Conservation (phyloP, 352 stramenopile genomes). For the Pythium biforme region DNA sequence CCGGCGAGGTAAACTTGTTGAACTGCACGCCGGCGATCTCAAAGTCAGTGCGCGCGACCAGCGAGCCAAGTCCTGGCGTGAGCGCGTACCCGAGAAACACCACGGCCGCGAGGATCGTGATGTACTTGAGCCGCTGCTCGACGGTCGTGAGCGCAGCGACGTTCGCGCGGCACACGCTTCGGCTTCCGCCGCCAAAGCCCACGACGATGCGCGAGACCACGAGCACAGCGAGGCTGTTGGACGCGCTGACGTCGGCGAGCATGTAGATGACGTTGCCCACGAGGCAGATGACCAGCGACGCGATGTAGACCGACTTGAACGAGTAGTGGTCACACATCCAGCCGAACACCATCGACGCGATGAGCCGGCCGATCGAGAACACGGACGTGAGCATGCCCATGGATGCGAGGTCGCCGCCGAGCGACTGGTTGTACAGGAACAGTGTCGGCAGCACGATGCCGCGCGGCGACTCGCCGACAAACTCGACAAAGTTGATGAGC, state of each 20-base stretch:
- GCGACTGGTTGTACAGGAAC: conserved; percentile 81
- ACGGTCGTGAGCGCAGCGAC: conserved; percentile 59
- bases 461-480: conserved; percentile 68
- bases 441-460: conserved; percentile 73
- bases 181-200: conserved; percentile 43
- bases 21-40: conserved; percentile 54
- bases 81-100: conserved; percentile 24
- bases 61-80: conserved; percentile 56
- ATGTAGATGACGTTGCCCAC: conserved; percentile 74
- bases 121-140: conserved; percentile 58
- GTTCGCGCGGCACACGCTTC: conserved; percentile 51
- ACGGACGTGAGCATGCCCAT: conserved; percentile 78
- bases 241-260: conserved; percentile 53
- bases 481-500: conserved; percentile 82
- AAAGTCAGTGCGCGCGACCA: conserved; percentile 48
- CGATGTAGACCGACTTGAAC: conserved; percentile 70
- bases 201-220: conserved; percentile 62
- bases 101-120: conserved; percentile 61
- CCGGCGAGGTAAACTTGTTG: conserved; percentile 65
- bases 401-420: conserved; percentile 64
- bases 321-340: conserved; percentile 80
- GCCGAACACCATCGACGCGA: conserved; percentile 73
- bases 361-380: conserved; percentile 71
- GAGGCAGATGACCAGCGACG: conserved; percentile 63
- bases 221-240: conserved; percentile 45